Evolutionary conservation across 352 stramenopile species (phyloP).

Genomic region (Phytophthora sp.): DNA sequence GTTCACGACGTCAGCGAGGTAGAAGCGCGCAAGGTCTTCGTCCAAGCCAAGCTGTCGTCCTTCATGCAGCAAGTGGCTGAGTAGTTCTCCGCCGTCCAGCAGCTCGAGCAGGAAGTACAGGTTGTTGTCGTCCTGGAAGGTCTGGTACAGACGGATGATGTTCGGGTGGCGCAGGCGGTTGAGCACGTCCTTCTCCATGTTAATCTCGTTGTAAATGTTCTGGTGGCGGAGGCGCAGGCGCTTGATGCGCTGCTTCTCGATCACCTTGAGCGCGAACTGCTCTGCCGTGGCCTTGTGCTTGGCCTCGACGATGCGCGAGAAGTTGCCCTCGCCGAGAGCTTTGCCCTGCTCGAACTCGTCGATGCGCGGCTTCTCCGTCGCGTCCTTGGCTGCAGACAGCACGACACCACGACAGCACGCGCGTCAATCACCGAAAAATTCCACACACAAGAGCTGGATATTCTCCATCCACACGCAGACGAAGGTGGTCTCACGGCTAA

Average conservation of each 20-base stretch:
- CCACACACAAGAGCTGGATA: not conserved
- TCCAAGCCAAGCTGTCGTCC: slow-evolving; percentile 77
- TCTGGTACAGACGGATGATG: slow-evolving; percentile 95
- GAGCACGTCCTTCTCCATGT: slow-evolving; percentile 97
- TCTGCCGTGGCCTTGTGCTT: slow-evolving; percentile 91
- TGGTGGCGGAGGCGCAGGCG: slow-evolving; percentile 92
- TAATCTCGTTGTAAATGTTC: slow-evolving; percentile 99
- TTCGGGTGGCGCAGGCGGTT: slow-evolving; percentile 90
- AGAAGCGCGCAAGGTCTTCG: slow-evolving; percentile 85
- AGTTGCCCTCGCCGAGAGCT: slow-evolving; percentile 92
- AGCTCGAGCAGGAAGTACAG: slow-evolving; percentile 98
- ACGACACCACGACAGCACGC: slow-evolving; percentile 7
- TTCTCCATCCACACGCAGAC: too few species aligned
- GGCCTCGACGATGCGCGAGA: slow-evolving; percentile 92
- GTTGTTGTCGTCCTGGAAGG: slow-evolving; percentile 95
- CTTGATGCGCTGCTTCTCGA: slow-evolving; percentile 91
- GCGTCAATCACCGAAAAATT: slow-evolving; percentile 1
- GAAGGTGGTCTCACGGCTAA: too few species aligned
- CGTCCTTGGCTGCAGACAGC: slow-evolving; percentile 67
- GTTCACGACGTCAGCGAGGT: slow-evolving; percentile 87
- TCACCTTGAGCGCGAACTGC: slow-evolving; percentile 96
- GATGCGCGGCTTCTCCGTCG: slow-evolving; percentile 73
- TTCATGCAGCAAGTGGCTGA: slow-evolving; percentile 88
- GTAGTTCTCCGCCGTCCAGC: slow-evolving; percentile 92
- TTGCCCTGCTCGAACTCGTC: slow-evolving; percentile 72